Evolutionary conservation across 2,329 filamentous ascomycete species (phyloP).

Genomic region (Fusarium sp.): DNA sequence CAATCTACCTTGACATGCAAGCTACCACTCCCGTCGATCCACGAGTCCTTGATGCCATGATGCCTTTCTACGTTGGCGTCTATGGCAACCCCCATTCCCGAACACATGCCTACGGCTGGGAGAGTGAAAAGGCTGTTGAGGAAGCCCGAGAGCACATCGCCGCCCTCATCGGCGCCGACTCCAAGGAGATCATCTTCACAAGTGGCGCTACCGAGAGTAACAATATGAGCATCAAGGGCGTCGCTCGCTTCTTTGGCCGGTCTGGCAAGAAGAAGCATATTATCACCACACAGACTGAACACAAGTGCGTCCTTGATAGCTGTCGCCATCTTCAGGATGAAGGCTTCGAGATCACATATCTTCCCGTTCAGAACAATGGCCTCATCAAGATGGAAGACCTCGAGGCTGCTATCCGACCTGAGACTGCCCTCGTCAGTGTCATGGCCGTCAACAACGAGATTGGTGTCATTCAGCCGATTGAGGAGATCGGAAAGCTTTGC

Average conservation of each 20-base stretch:
- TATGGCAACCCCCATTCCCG: conserved; percentile 98
- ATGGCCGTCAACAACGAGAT: conserved; percentile 99
- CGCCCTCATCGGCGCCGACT: conserved; percentile 87
- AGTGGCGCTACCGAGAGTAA: conserved; percentile 98
- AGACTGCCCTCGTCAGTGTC: conserved; percentile 92
- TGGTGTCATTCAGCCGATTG: conserved; percentile 96
- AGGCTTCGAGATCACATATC: conserved; percentile 95
- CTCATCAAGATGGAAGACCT: conserved; percentile 86
- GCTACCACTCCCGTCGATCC: conserved; percentile 96
- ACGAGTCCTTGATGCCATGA: conserved; percentile 94
- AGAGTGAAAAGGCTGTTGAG: conserved; percentile 94
- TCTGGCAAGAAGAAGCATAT: conserved; percentile 98
- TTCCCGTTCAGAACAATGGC: conserved; percentile 90
- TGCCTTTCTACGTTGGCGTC: conserved; percentile 91
- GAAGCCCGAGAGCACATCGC: conserved; percentile 87
- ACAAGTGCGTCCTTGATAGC: conserved; percentile 98
- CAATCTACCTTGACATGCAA: conserved; percentile 99
- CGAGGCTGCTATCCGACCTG: conserved; percentile 88
- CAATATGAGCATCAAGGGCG: conserved; percentile 99
- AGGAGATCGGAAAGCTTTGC: conserved; percentile 93
- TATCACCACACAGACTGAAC: conserved; percentile 96
- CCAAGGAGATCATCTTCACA: conserved; percentile 99
- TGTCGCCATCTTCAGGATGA: conserved; percentile 97
- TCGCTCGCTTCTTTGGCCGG: conserved; percentile 93
- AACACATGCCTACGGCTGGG: conserved; percentile 98